These are phyloP conservation scores for Hypoxylon sp. DNA, from an alignment of 2,329 filamentous ascomycete genomes.

Conservation along the genomic window DNA sequence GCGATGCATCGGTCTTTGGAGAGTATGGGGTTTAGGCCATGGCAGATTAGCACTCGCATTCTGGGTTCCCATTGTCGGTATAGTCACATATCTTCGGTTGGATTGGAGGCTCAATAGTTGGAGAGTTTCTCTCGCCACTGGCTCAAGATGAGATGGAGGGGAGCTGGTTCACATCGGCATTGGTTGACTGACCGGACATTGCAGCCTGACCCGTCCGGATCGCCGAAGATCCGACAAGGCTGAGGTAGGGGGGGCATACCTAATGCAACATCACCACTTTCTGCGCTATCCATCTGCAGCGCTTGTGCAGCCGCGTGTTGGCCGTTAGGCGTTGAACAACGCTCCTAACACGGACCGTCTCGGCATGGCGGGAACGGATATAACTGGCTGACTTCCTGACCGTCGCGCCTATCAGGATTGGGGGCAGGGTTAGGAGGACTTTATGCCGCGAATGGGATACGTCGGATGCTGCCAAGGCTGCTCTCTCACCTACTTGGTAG, in stretches of 20 bases:
- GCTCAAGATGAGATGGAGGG: not conserved
- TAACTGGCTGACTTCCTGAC: not conserved
- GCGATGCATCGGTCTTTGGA: not conserved
- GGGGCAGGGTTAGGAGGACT: not conserved
- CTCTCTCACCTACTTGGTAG: not conserved
- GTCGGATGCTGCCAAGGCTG: conserved; percentile 1
- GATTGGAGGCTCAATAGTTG: conserved; percentile 8
- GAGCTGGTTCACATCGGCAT: not conserved
- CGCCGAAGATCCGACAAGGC: conserved; percentile 14
- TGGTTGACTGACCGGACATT: not conserved
- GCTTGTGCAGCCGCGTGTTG: conserved; percentile 14
- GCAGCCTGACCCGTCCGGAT: conserved; percentile 4
- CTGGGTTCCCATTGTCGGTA: not conserved
- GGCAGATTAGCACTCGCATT: not conserved
- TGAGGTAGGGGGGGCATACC: conserved; percentile 1
- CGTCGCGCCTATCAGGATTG: not conserved
- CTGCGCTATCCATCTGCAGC: conserved; percentile 5
- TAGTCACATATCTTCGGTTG: not conserved
- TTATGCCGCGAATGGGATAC: not conserved
- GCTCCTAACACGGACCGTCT: not conserved
- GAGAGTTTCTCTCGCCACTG: not conserved
- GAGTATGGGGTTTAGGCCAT: not conserved
- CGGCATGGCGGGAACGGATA: not conserved
- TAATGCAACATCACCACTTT: conserved; percentile 3
- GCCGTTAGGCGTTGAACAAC: not conserved